These are phyloP conservation scores for Vigna hirtella DNA, from an alignment of 306 rosid genomes.

Conservation along the genomic window DNA sequence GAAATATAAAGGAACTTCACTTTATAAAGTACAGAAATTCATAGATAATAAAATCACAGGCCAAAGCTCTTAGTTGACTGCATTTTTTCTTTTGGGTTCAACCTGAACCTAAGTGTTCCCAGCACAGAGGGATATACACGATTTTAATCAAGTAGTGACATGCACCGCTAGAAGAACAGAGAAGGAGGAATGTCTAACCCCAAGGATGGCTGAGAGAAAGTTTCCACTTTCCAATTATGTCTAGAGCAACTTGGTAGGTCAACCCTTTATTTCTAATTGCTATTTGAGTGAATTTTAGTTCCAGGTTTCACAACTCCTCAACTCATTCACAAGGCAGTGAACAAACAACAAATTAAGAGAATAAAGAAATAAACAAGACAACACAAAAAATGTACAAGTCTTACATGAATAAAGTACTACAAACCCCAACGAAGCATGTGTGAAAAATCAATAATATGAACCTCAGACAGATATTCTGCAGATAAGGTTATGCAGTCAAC, in stretches of 20 bases:
- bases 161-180: background rate
- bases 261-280: slow-evolving; percentile 2
- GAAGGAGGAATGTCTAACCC: slow-evolving; percentile 14
- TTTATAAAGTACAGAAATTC: background rate
- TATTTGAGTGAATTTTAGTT: background rate
- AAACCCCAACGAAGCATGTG: slow-evolving; percentile 25
- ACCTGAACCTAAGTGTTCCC: slow-evolving; percentile 23
- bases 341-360: background rate
- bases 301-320: slow-evolving; percentile 3
- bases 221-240: slow-evolving; percentile 1
- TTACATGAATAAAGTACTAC: slow-evolving; percentile 11
- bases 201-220: background rate
- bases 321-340: background rate
- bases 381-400: slow-evolving; percentile 2
- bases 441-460: slow-evolving; percentile 24
- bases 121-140: background rate
- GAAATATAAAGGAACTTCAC: slow-evolving; percentile 23
- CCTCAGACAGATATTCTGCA: background rate
- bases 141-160: slow-evolving; percentile 21
- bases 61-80: background rate
- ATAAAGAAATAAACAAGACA: slow-evolving; percentile 22
- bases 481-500: slow-evolving; percentile 27
- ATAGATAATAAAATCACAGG: background rate
- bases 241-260: background rate
- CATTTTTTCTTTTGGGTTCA: background rate